A percentile compares a stretch with the other conserved stretches of the same genome.
Evolutionary conservation across 2,329 filamentous ascomycete genomes (phyloP).

Genomic region (Thielaviopsis punctulata): DNA sequence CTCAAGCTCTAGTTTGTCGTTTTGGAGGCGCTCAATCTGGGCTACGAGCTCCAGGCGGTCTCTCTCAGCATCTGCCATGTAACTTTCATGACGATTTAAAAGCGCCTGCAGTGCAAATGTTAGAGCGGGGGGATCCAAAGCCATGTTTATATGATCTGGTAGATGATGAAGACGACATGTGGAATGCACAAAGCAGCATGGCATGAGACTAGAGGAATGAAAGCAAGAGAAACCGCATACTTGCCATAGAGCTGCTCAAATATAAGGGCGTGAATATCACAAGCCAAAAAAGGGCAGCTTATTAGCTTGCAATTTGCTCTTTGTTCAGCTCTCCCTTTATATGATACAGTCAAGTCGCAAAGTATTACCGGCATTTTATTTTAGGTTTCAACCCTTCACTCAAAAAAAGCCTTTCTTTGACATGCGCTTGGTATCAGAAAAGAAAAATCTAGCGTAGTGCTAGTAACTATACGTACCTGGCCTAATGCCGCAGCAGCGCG

Average conservation of each 20-base stretch:
- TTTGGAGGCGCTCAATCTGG: slow-evolving; percentile 61
- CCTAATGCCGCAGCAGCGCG: slow-evolving; percentile 73
- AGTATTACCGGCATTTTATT: neutral
- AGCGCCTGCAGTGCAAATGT: slow-evolving; percentile 69
- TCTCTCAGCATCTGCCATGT: slow-evolving; percentile 80
- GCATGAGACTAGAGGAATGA: neutral
- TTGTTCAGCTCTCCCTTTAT: neutral
- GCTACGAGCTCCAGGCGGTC: slow-evolving; percentile 57
- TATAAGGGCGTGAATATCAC: neutral
- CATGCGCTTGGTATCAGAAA: neutral
- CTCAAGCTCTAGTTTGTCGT: slow-evolving; percentile 57
- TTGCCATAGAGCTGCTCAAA: neutral
- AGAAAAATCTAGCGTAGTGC: slow-evolving; percentile 14
- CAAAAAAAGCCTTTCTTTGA: neutral
- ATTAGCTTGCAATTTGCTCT: neutral
- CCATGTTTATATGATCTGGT: no score
- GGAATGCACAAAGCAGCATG: neutral
- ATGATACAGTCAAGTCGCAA: neutral
- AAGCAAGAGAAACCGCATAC: neutral
- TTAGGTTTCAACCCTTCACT: no score
- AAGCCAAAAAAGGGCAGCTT: neutral
- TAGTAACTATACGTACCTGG: slow-evolving; percentile 50
- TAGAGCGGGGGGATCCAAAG: slow-evolving; percentile 34
- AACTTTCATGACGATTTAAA: slow-evolving; percentile 79
- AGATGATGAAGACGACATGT: neutral